phyloP scores from a whole-genome alignment of 2,329 filamentous ascomycete genomes.

The Fusarium scirpi region DNA sequence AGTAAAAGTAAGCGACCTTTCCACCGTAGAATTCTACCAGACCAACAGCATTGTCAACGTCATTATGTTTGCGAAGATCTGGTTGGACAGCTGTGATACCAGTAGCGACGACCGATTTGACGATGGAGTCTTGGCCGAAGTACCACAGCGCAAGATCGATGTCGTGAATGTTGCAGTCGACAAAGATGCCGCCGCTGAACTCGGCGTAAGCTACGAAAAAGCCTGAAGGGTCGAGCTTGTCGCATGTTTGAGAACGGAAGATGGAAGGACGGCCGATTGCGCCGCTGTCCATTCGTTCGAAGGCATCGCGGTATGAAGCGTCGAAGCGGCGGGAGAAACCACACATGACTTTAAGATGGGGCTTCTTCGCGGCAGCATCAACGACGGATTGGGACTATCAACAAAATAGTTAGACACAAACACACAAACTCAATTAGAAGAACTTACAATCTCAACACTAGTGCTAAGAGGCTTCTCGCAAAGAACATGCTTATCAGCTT shows the following conservation, averaged over 20 bases:
- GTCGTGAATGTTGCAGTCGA: conserved; percentile 78
- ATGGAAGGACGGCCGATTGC: conserved; percentile 70
- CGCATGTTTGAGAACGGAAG: conserved; percentile 75
- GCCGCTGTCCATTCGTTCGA: conserved; percentile 62
- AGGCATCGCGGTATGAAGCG: conserved; percentile 72
- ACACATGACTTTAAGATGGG: conserved; percentile 72
- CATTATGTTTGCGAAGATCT: conserved; percentile 49
- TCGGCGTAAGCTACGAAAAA: conserved; percentile 77
- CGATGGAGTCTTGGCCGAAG: conserved; percentile 49
- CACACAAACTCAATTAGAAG: not conserved
- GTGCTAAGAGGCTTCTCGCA: conserved; percentile 47
- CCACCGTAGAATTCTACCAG: conserved; percentile 75
- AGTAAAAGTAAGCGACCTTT: conserved; percentile 74
- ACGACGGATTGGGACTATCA: conserved; percentile 69
- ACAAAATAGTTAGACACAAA: not conserved
- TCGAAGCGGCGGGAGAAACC: conserved; percentile 65
- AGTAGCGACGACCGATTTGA: conserved; percentile 49
- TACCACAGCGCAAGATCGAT: conserved; percentile 60
- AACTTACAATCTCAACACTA: conserved; percentile 64
- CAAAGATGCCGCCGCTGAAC: conserved; percentile 75
- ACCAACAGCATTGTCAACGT: conserved; percentile 56
- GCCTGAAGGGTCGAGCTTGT: conserved; percentile 73
- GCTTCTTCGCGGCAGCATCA: conserved; percentile 65
- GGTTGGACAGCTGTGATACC: conserved; percentile 51
- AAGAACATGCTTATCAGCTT: conserved; percentile 45